Evolutionary conservation across 352 stramenopile genomes (phyloP).

Genomic region (Pythium brassicae): DNA sequence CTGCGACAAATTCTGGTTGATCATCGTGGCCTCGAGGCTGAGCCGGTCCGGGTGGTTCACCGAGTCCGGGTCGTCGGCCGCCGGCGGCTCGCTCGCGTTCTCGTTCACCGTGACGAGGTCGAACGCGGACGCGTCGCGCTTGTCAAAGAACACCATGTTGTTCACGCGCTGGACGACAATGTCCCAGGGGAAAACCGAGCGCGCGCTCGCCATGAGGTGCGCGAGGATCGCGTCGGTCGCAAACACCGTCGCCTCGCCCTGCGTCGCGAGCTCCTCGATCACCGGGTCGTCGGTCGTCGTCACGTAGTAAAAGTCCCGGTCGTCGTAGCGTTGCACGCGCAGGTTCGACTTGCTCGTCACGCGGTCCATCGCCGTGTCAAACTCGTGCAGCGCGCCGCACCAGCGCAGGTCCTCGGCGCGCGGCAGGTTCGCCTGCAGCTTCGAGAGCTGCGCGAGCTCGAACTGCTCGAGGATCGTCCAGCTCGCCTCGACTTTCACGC

Average conservation of each 20-base stretch:
- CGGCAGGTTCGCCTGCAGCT: conserved; percentile 89
- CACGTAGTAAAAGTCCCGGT: conserved; percentile 96
- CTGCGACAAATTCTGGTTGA: conserved; percentile 99
- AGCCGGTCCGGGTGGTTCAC: conserved; percentile 97
- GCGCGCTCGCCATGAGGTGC: conserved; percentile 95
- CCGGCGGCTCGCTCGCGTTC: conserved; percentile 91
- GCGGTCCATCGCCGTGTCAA: conserved; percentile 94
- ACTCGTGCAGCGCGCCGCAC: conserved; percentile 93
- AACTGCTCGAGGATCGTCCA: conserved; percentile 96
- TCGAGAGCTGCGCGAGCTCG: conserved; percentile 94
- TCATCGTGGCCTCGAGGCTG: conserved; percentile 95
- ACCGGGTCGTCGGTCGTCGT: conserved; percentile 96
- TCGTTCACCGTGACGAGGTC: conserved; percentile 96
- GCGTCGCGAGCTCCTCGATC: conserved; percentile 91
- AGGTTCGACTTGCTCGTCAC: conserved; percentile 84
- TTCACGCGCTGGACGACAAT: conserved; percentile 91
- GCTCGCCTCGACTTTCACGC: conserved; percentile 88
- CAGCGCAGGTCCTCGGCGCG: conserved; percentile 90
- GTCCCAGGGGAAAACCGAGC: conserved; percentile 97
- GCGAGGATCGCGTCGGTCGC: conserved; percentile 96
- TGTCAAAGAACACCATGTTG: conserved; percentile 97
- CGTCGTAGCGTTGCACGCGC: conserved; percentile 73
- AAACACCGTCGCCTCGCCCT: conserved; percentile 92
- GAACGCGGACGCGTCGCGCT: conserved; percentile 93
- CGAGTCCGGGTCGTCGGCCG: conserved; percentile 77